Percentiles rank a stretch among this genome's conserved stretches.
Evolutionary conservation across 257 asterid species (phyloP).

Genomic region (Gentiana dahurica): DNA sequence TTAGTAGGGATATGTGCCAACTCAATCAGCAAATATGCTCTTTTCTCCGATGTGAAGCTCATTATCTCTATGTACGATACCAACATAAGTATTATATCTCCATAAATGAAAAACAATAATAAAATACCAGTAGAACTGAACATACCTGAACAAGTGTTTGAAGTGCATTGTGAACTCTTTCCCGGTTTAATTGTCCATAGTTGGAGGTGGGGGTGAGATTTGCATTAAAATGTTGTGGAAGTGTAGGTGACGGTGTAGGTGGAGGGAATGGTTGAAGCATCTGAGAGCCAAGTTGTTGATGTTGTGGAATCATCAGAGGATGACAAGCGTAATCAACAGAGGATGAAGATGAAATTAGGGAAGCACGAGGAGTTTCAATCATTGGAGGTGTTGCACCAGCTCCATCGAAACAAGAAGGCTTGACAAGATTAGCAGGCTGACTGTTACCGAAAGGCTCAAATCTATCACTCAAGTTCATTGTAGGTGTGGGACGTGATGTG

Average conservation of each 20-base stretch:
- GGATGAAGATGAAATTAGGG: slow-evolving; percentile 11
- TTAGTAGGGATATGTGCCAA: too few species aligned
- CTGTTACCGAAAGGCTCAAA: slow-evolving; percentile 12
- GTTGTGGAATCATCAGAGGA: slow-evolving; percentile 20
- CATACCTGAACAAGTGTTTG: slow-evolving; percentile 33
- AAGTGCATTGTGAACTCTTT: slow-evolving; percentile 29
- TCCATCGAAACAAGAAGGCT: slow-evolving; percentile 28
- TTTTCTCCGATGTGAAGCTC: too few species aligned
- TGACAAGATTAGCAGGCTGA: slow-evolving; percentile 23
- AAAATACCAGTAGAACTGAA: not conserved
- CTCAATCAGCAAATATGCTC: too few species aligned
- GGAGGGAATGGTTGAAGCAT: slow-evolving; percentile 32
- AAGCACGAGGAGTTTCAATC: slow-evolving; percentile 14
- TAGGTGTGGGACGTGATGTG: slow-evolving; percentile 12
- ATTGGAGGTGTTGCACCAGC: slow-evolving; percentile 19
- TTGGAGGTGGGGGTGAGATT: slow-evolving; percentile 7
- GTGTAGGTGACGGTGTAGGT: slow-evolving; percentile 24
- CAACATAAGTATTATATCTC: not conserved
- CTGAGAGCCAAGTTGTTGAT: slow-evolving; percentile 16
- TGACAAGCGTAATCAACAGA: slow-evolving; percentile 3
- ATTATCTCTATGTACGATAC: too few species aligned
- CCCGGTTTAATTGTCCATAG: slow-evolving; percentile 17
- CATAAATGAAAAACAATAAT: not conserved
- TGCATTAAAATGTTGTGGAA: slow-evolving; percentile 18
- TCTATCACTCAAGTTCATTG: slow-evolving; percentile 10